Percentiles rank a stretch among this genome's conserved stretches.
phyloP scores from a whole-genome alignment of 371 early-diverging fungal genomes.

The Mortierella sp. region DNA sequence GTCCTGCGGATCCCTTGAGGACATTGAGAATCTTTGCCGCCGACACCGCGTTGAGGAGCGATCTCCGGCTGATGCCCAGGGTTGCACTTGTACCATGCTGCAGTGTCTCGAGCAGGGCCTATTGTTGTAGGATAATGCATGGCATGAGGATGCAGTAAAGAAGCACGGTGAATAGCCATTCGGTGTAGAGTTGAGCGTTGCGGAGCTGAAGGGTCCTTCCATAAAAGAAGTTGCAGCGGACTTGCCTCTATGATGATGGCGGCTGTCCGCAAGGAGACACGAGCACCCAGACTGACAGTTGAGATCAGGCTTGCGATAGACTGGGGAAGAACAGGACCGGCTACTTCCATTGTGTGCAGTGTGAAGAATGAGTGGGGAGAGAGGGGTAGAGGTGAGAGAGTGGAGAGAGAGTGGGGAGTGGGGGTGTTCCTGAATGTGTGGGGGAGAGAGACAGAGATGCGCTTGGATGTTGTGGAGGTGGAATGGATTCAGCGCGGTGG shows the following conservation, averaged over 20 bases:
- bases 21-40: slow-evolving; percentile 66
- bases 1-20: slow-evolving; percentile 50
- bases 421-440: neutral
- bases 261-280: slow-evolving; percentile 49
- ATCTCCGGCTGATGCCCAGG: slow-evolving; percentile 66
- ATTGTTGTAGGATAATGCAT: slow-evolving; percentile 7
- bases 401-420: neutral
- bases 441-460: neutral
- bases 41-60: slow-evolving; percentile 65
- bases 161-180: too few relatives aligned
- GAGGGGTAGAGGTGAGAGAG: neutral
- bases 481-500: neutral
- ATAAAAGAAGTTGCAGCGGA: neutral
- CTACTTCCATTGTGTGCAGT: slow-evolving; percentile 41
- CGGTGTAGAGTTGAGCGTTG: too few relatives aligned
- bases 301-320: slow-evolving; percentile 51
- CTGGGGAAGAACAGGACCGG: slow-evolving; percentile 40
- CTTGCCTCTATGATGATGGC: slow-evolving; percentile 55
- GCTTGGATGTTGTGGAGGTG: too few relatives aligned
- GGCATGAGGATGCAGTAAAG: too few relatives aligned
- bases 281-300: slow-evolving; percentile 47
- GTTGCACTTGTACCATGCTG: slow-evolving; percentile 70
- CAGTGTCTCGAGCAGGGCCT: slow-evolving; percentile 69
- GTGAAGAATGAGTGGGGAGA: slow-evolving; percentile 13
- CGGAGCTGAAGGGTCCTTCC: too few relatives aligned